phyloP scores from a whole-genome alignment of 352 stramenopile species.

The Globisporangium takayamanum region DNA sequence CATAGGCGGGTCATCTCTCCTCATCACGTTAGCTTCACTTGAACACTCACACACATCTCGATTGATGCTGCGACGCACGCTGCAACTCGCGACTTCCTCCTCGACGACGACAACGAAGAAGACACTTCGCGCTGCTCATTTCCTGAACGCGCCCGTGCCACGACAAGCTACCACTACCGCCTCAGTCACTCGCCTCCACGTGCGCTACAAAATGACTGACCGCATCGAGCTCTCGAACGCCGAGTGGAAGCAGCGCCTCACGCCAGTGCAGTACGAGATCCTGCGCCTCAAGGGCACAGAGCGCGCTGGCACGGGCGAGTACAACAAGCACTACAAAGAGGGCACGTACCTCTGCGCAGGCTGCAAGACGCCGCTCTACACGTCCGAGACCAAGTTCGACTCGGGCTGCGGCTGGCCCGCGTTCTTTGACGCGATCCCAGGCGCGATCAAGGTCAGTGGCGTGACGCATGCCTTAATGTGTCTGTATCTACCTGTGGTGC shows the following conservation, averaged over 20 bases:
- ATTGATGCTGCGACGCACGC: too few species aligned
- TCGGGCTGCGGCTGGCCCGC: constrained; percentile 88
- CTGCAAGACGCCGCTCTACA: constrained; percentile 86
- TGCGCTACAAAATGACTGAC: constrained; percentile 40
- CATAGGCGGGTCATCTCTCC: too few species aligned
- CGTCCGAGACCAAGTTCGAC: constrained; percentile 86
- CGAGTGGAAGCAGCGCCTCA: constrained; percentile 82
- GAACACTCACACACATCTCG: too few species aligned
- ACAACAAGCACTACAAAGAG: constrained; percentile 84
- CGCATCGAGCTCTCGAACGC: constrained; percentile 44
- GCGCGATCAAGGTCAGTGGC: constrained; percentile 64
- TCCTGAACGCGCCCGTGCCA: too few species aligned
- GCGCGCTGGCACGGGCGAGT: constrained; percentile 80
- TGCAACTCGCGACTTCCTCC: too few species aligned
- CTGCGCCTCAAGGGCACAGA: constrained; percentile 90
- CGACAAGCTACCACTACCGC: neutral
- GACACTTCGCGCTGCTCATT: too few species aligned
- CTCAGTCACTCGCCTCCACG: neutral
- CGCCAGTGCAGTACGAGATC: constrained; percentile 76
- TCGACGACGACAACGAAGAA: too few species aligned
- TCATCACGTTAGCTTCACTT: too few species aligned
- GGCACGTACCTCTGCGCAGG: constrained; percentile 85
- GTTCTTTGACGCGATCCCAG: constrained; percentile 87
- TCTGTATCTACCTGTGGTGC: neutral
- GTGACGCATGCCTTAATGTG: neutral